A percentile compares a stretch with the other conserved stretches of the same genome.
Conservation (phyloP, 495 filamentous ascomycete genomes). For the Lophiotrema nucula region DNA sequence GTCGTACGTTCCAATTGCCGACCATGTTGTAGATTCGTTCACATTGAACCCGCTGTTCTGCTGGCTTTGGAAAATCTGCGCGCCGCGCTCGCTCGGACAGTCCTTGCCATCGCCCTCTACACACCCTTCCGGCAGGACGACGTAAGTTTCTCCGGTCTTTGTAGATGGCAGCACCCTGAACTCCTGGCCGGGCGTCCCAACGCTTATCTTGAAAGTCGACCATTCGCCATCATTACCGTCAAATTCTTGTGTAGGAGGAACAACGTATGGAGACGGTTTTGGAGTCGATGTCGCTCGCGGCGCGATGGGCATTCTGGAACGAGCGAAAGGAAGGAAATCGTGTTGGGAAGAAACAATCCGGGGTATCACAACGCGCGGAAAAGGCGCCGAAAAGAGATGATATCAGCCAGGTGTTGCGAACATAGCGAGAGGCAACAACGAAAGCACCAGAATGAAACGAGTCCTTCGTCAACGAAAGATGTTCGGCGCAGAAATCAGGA, state of each 20-base stretch:
- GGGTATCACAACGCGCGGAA: neutral
- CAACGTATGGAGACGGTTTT: constrained; percentile 29
- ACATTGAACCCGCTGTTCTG: constrained; percentile 29
- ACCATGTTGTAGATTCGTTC: constrained; percentile 28
- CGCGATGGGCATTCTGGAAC: constrained; percentile 14
- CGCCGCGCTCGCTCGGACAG: constrained; percentile 25
- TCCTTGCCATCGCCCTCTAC: constrained; percentile 19
- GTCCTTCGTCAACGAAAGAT: too few relatives aligned
- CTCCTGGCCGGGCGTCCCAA: constrained; percentile 34
- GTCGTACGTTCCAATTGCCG: constrained; percentile 28
- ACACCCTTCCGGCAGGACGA: constrained; percentile 28
- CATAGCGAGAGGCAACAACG: neutral
- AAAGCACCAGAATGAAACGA: too few relatives aligned
- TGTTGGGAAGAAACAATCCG: neutral
- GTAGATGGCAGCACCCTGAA: constrained; percentile 34
- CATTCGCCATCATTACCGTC: constrained; percentile 36
- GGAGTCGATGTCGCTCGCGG: constrained; percentile 14
- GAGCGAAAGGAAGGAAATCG: neutral
- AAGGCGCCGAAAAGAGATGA: too few relatives aligned
- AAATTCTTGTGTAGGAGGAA: constrained; percentile 26
- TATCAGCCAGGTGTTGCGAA: neutral
- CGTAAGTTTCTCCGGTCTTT: constrained; percentile 23
- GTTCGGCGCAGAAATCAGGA: too few relatives aligned
- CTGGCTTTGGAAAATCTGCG: constrained; percentile 20
- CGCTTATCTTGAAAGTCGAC: constrained; percentile 30